phyloP scores from a whole-genome alignment of 2,329 filamentous ascomycete genomes.

The Coniochaeta sp. region DNA sequence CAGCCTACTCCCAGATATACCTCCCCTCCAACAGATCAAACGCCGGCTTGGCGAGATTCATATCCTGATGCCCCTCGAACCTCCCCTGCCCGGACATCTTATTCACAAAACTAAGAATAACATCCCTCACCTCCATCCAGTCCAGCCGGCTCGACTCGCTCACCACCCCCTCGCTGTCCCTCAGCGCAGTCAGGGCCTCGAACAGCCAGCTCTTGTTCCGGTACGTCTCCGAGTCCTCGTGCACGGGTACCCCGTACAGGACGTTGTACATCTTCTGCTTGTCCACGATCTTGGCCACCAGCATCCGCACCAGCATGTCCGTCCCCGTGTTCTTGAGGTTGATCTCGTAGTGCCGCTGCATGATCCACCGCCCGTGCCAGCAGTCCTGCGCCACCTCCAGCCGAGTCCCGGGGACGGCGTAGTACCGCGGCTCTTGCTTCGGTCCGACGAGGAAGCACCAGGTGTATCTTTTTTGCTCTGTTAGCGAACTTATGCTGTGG shows the following conservation, averaged over 20 bases:
- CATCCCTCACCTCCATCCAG: not conserved
- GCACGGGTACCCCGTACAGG: constrained; percentile 13
- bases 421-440: not conserved
- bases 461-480: not conserved
- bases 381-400: not conserved
- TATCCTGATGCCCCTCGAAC: not conserved
- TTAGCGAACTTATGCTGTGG: not conserved
- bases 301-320: constrained; percentile 3
- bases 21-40: not conserved
- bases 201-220: not conserved
- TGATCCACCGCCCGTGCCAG: not conserved
- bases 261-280: constrained; percentile 20
- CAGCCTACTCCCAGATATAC: not conserved
- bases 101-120: not conserved
- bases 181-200: not conserved
- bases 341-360: not conserved
- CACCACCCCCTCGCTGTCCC: not conserved
- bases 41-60: not conserved
- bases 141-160: not conserved
- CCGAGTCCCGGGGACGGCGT: not conserved
- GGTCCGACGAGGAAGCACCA: not conserved
- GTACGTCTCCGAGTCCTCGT: not conserved
- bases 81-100: not conserved
- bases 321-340: not conserved
- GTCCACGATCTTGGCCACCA: constrained; percentile 18